Conservation (phyloP, 2,329 filamentous ascomycete species). For the Aspergillus pseudotamarii region DNA sequence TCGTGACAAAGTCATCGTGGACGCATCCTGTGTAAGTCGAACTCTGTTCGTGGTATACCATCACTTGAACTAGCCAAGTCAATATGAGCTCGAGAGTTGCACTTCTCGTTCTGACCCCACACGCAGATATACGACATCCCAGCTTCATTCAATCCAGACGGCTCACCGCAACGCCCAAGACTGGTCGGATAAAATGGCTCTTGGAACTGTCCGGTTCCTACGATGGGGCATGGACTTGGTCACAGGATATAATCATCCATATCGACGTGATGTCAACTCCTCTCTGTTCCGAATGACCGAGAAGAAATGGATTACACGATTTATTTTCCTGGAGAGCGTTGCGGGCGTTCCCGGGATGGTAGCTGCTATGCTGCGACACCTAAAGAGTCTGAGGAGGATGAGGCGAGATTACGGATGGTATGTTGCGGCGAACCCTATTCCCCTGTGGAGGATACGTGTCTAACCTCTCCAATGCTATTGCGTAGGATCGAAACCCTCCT, state of each 20-base stretch:
- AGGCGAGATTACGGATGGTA: slow-evolving; percentile 86
- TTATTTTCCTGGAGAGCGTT: slow-evolving; percentile 92
- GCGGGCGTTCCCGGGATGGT: slow-evolving; percentile 98
- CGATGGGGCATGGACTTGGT: slow-evolving; percentile 79
- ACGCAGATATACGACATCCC: slow-evolving; percentile 73
- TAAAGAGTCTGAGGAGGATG: slow-evolving; percentile 80
- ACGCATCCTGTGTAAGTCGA: background rate
- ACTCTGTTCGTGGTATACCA: background rate
- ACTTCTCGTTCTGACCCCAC: background rate
- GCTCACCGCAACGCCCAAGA: slow-evolving; percentile 75
- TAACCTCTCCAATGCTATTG: background rate
- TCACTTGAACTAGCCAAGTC: background rate
- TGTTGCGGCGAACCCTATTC: background rate
- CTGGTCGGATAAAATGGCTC: slow-evolving; percentile 76
- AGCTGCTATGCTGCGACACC: slow-evolving; percentile 87
- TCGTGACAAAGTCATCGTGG: background rate
- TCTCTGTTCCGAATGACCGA: slow-evolving; percentile 74
- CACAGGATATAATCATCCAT: slow-evolving; percentile 78
- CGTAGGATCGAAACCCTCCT: slow-evolving; percentile 81
- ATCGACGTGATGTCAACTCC: slow-evolving; percentile 41
- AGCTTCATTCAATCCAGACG: slow-evolving; percentile 42
- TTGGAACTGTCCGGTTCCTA: slow-evolving; percentile 73
- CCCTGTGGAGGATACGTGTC: background rate
- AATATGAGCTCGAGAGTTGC: background rate
- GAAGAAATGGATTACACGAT: slow-evolving; percentile 84